A percentile compares a stretch with the other conserved stretches of the same genome.
These are phyloP conservation scores for Domatiomyces catenatus DNA, from an alignment of 2,329 filamentous ascomycete genomes.

Conservation along the genomic window DNA sequence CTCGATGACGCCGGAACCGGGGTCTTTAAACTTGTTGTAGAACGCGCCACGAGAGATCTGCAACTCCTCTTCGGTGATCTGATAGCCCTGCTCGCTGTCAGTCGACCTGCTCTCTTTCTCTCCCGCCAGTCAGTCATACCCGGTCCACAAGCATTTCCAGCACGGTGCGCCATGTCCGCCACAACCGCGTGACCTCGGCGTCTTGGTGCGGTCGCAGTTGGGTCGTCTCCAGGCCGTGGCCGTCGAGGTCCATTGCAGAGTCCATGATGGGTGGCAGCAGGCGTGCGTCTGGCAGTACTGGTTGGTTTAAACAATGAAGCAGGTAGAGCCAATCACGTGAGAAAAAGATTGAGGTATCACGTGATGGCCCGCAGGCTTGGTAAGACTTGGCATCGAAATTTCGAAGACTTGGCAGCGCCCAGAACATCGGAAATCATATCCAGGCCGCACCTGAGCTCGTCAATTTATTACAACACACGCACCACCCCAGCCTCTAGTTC, in stretches of 20 bases:
- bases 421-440: not conserved
- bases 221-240: not conserved
- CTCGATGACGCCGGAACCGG: constrained; percentile 29
- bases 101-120: constrained; percentile 5
- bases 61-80: constrained; percentile 77
- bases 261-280: not conserved
- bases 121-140: constrained; percentile 37
- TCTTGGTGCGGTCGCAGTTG: constrained; percentile 1
- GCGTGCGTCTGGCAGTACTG: no score
- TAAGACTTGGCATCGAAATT: not conserved
- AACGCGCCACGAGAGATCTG: constrained; percentile 76
- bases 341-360: not conserved
- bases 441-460: no score
- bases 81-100: constrained; percentile 57
- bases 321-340: not conserved
- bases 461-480: no score
- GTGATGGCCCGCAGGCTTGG: not conserved
- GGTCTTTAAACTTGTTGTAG: constrained; percentile 52
- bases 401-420: no score
- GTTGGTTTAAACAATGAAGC: no score
- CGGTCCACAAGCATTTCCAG: constrained; percentile 90
- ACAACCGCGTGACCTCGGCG: constrained; percentile 46
- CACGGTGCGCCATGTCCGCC: constrained; percentile 84
- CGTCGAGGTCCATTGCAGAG: not conserved
- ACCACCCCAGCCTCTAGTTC: not conserved